A percentile compares a stretch with the other conserved stretches of the same genome.
Evolutionary conservation across 352 stramenopile genomes (phyloP).

Genomic region (Globisporangium camurandrum): DNA sequence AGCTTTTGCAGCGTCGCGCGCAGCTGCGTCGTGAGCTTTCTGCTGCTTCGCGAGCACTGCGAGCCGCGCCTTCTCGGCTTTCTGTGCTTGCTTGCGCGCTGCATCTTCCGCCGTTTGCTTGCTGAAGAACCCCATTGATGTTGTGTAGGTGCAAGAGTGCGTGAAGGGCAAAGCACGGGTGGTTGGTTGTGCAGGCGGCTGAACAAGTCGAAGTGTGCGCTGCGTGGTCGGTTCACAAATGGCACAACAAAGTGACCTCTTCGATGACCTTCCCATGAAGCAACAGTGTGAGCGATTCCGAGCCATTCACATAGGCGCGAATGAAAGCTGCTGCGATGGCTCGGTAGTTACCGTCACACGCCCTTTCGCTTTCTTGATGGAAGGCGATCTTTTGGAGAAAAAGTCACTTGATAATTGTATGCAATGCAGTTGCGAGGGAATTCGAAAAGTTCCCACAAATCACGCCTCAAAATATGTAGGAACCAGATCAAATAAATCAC

Average conservation of each 20-base stretch:
- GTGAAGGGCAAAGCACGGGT: neutral
- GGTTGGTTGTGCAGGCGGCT: neutral
- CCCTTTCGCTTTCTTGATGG: no score
- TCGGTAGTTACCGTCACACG: no score
- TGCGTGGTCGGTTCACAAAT: neutral
- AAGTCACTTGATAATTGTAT: no score
- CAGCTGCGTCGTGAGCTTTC: constrained; percentile 10
- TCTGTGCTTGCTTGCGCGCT: constrained; percentile 6
- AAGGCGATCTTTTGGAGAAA: no score
- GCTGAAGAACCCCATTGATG: constrained; percentile 6
- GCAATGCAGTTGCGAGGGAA: no score
- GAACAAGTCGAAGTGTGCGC: neutral
- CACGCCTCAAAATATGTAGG: no score
- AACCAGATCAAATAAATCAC: no score
- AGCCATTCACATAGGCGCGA: neutral
- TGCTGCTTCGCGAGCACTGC: constrained; percentile 14
- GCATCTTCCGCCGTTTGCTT: constrained; percentile 9
- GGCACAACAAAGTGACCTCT: no score
- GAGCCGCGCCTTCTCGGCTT: constrained; percentile 12
- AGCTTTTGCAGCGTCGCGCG: constrained; percentile 4
- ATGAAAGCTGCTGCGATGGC: no score
- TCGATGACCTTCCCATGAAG: no score
- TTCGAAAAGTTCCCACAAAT: no score
- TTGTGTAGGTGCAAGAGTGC: neutral
- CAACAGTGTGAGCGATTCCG: no score